Percentiles rank a stretch among this genome's conserved stretches.
phyloP scores from a whole-genome alignment of 2,329 filamentous ascomycete species.

The Xylaria sp. region DNA sequence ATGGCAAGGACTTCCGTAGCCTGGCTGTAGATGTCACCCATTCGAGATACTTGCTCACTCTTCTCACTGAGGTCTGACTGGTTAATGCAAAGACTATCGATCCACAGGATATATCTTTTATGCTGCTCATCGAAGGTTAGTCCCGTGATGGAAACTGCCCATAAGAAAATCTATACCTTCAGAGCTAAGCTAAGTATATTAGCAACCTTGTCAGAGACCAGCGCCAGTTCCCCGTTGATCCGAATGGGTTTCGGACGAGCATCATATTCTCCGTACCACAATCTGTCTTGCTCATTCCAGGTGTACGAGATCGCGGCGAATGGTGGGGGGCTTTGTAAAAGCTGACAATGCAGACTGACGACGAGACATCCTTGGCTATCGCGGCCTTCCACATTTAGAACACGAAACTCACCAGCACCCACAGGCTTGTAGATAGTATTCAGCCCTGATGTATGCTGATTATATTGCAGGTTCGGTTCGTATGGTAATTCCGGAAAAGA shows the following conservation, averaged over 20 bases:
- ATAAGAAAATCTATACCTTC: background rate
- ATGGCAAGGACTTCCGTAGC: constrained; percentile 3
- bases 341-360: background rate
- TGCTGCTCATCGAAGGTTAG: background rate
- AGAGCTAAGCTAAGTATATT: constrained; percentile 1
- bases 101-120: background rate
- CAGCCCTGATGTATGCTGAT: background rate
- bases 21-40: background rate
- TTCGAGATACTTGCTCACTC: background rate
- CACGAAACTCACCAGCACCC: background rate
- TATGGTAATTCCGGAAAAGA: background rate
- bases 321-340: background rate
- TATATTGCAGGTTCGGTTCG: background rate
- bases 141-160: background rate
- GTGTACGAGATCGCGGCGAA: background rate
- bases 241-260: background rate
- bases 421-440: background rate
- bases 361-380: background rate
- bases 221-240: background rate
- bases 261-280: background rate
- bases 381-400: background rate
- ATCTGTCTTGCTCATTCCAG: background rate
- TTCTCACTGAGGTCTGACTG: background rate
- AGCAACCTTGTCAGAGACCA: background rate
- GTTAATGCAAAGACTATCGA: background rate